Percentiles rank a stretch among this genome's conserved stretches.
These are phyloP conservation scores for Sarocladium oryzae DNA, from an alignment of 2,329 filamentous ascomycete species.

Conservation along the genomic window DNA sequence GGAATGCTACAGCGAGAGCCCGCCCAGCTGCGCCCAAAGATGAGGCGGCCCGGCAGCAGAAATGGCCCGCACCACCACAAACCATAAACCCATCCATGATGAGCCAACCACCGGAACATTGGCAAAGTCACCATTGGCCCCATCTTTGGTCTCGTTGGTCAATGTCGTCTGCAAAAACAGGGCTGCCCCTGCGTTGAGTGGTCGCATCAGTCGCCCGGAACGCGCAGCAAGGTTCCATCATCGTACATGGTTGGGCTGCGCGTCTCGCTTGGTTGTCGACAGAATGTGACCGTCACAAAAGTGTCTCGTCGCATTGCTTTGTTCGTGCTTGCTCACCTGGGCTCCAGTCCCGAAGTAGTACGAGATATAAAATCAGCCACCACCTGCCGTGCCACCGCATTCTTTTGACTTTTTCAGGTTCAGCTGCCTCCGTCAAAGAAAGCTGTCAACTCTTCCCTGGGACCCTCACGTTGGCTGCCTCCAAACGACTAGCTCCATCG, in stretches of 20 bases:
- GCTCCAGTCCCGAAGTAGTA: too few species aligned
- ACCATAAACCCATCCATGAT: too few species aligned
- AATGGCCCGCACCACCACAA: not conserved
- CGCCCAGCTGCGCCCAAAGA: not conserved
- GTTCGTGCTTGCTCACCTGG: too few species aligned
- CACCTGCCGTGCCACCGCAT: not conserved
- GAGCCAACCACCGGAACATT: not conserved
- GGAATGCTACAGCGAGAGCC: not conserved
- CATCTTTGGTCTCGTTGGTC: not conserved
- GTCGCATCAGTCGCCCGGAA: not conserved
- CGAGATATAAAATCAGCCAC: too few species aligned
- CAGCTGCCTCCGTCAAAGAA: too few species aligned
- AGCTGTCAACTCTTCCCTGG: not conserved
- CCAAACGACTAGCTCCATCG: not conserved
- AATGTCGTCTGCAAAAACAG: too few species aligned
- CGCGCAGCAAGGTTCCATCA: conserved; percentile 5
- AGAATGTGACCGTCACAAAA: not conserved
- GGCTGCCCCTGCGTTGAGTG: conserved; percentile 4
- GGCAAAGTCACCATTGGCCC: not conserved
- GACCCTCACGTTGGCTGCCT: not conserved
- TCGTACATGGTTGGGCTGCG: conserved; percentile 9
- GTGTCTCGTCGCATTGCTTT: not conserved
- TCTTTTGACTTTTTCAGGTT: too few species aligned
- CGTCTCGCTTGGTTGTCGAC: not conserved
- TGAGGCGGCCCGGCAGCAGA: not conserved